Percentiles rank a stretch among this genome's conserved stretches.
Conservation (phyloP, 129 eudicot genomes). For the Artemisia annua region DNA sequence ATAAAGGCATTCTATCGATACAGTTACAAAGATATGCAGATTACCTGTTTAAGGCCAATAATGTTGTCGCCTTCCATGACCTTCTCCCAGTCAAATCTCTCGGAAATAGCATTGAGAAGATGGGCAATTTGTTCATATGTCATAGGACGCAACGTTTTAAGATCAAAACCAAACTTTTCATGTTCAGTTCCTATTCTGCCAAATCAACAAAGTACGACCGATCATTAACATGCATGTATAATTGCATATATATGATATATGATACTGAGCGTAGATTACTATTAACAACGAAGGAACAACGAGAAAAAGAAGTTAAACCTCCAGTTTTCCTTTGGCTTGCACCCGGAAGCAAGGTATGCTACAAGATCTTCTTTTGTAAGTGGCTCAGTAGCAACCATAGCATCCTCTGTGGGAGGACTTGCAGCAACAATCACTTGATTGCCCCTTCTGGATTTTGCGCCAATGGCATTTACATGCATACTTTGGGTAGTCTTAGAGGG, state of each 20-base stretch:
- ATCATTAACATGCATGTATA: constrained; percentile 14
- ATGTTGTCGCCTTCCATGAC: constrained; percentile 91
- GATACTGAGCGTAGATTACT: constrained; percentile 3
- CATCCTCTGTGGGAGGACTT: constrained; percentile 95
- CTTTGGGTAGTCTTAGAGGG: constrained; percentile 33
- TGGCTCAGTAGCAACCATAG: constrained; percentile 71
- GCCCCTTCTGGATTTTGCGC: constrained; percentile 42
- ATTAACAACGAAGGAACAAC: not conserved
- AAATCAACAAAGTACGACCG: constrained; percentile 20
- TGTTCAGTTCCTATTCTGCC: constrained; percentile 99
- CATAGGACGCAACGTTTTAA: constrained; percentile 79
- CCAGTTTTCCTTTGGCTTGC: constrained; percentile 97
- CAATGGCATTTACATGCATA: constrained; percentile 33
- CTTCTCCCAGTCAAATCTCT: constrained; percentile 98
- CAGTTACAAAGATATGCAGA: not conserved
- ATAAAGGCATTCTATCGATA: constrained; percentile 2
- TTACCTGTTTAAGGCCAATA: constrained; percentile 96
- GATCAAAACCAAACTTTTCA: constrained; percentile 93
- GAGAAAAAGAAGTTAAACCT: constrained; percentile 55
- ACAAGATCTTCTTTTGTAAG: constrained; percentile 92
- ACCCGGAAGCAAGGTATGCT: constrained; percentile 89
- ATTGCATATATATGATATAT: not conserved
- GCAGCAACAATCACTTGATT: constrained; percentile 67
- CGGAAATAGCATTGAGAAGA: constrained; percentile 86
- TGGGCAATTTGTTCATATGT: constrained; percentile 85